Evolutionary conservation across 2,329 filamentous ascomycete species (phyloP), one percentile per base, ranked within the genome.

Genomic region (Aspergillus ibericus): DNA sequence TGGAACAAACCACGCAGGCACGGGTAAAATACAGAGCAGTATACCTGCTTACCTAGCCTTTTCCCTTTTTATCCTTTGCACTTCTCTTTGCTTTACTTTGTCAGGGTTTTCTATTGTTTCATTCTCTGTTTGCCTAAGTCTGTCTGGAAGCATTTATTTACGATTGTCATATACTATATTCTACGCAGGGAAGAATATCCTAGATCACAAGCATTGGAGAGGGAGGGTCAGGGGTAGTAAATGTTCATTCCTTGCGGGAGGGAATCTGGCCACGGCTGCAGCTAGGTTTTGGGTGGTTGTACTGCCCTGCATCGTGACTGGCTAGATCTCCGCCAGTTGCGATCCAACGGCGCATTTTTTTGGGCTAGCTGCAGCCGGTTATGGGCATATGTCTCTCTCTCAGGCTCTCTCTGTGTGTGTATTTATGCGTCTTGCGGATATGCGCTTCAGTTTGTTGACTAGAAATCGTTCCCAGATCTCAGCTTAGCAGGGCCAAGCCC

Each of bases 401-500:
- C 15, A 35, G 49, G 42, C 25, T 47, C 56, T 56, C 34, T 57
- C 35, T 51, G 25, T 48, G 36, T 44, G 47, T 47, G 32, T 53
- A 40, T 50, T 40, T 42, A 53, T 53, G 59, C 50, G 38, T 59
- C 49, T 58, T 59, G 58, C 59, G 55, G 59, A 58, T 61, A 55
- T 58, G 61, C 64, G 61, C 65, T 63, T 58, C 57, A 55, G 53
- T 42, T 60, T 61, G 63, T 51, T 61, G 63, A 67, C 66, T 65
- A 44, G 55, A 61, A 32, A 66, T 66, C 62, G 59, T 62, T 64
- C 40, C 62, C 63, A 67, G 64, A 68, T 67, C 66, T 64, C 59
- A 59, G 44, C 51, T 56, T 55, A 59, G 55, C 34, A 58, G 51
- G 59, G 53, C 5, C 22, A 12, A 7, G 8, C 5, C 15, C 9